phyloP scores from a whole-genome alignment of 176 grass and related monocot genomes.

The Eragrostis curvula region DNA sequence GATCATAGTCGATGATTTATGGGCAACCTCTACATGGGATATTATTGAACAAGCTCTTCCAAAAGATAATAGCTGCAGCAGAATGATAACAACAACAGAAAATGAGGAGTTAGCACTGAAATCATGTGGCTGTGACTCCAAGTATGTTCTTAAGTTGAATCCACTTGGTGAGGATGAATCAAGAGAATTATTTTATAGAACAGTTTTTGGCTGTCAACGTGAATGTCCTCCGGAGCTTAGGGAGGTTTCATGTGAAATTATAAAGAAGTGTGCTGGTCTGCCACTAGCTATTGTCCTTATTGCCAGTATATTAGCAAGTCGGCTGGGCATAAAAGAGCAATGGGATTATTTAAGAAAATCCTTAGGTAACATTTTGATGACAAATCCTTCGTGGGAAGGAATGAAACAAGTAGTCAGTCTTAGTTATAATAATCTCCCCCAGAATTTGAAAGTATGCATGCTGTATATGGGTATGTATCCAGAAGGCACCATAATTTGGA shows the following conservation, averaged over 20 bases:
- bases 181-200: constrained; percentile 24
- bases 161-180: constrained; percentile 24
- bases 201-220: constrained; percentile 13
- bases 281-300: constrained; percentile 13
- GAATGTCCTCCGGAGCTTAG: constrained; percentile 23
- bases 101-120: constrained; percentile 40
- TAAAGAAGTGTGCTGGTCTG: constrained; percentile 31
- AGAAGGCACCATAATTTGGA: constrained; percentile 23
- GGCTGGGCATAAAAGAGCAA: neutral
- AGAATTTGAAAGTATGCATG: constrained; percentile 26
- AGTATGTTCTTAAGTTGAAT: constrained; percentile 32
- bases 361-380: constrained; percentile 22
- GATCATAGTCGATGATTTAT: constrained; percentile 44
- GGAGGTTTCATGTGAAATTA: constrained; percentile 8
- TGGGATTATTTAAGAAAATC: constrained; percentile 13
- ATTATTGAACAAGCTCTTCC: constrained; percentile 22
- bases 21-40: constrained; percentile 26
- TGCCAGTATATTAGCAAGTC: constrained; percentile 3
- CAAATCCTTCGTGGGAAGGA: constrained; percentile 1
- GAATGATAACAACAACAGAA: constrained; percentile 38
- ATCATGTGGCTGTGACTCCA: constrained; percentile 21
- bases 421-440: constrained; percentile 29
- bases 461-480: constrained; percentile 33
- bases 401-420: constrained; percentile 35
- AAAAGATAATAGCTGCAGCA: neutral